Evolutionary conservation across 257 asterid species (phyloP), one percentile per base, ranked within the genome.

Genomic region (Apocynum venetum): DNA sequence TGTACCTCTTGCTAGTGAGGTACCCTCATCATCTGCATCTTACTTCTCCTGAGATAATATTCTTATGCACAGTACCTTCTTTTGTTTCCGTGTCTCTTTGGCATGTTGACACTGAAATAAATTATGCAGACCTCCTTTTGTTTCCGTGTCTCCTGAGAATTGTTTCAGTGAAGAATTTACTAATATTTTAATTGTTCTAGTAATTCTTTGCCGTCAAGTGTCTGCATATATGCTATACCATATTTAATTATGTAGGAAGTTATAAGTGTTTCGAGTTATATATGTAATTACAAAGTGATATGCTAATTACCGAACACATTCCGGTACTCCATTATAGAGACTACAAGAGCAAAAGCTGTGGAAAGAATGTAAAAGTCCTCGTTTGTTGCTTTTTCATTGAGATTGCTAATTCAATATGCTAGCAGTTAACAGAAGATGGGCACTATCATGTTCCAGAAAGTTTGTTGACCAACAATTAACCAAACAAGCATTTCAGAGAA

Each of bases 1-100:
- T 77, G 92, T 91, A 83, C 93, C 99, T 79, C 86, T 96, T 86
- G 99, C 98, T 71, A 93, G 98, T 66, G 99, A 96, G 99, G 99
- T 96, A 91, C 61, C 75, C 69, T 51, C 74, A 52, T 75, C 72
- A 61, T 76, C 63, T 79, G 75, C 65, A 70, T 64, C 36, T 60
- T 25, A 13, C 38, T 12, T n/a, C 19, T 41, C 4, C 46, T 49
- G 19, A 48, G 4, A 38, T 65, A 57, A 44, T 20, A 15, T 38
- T 38, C 49, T 40, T 40, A 3, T 41, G 51, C 5, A 17, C 25
- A 66, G 40, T 60, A 8, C 15, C 6, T 8, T 61, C 41, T 8
- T 61, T 10, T 35, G 4, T 61, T 12, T 11, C 7, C 4, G 63
- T 20, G 19, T 31, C 15, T 61, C 68, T 31, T 36, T 8, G 40